Percentiles rank a stretch among this genome's conserved stretches.
Evolutionary conservation across 2,329 filamentous ascomycete genomes (phyloP).

Genomic region (Raffaelea deltoideospora): DNA sequence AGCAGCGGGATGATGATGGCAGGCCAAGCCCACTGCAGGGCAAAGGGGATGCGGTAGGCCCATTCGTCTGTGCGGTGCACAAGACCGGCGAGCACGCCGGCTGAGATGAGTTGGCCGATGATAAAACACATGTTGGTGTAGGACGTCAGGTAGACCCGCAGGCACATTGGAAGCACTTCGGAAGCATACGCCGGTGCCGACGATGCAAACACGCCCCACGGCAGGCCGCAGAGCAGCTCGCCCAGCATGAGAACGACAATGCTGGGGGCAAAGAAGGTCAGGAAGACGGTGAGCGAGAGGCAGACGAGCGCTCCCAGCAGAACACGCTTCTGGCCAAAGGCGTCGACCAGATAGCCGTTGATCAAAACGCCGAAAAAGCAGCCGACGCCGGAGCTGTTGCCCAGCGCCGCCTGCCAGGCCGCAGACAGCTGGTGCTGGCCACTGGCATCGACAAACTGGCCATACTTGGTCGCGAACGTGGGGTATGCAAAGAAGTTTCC

Average conservation of each 20-base stretch:
- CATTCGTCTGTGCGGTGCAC: constrained; percentile 19
- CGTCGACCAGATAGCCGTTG: constrained; percentile 30
- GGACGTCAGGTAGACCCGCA: constrained; percentile 23
- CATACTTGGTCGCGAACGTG: constrained; percentile 13
- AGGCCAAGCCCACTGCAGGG: constrained; percentile 20
- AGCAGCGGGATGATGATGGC: constrained; percentile 22
- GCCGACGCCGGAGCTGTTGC: constrained; percentile 22
- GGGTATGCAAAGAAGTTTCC: constrained; percentile 12
- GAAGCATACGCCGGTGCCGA: constrained; percentile 23
- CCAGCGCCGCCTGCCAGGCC: constrained; percentile 33
- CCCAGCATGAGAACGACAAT: constrained; percentile 23
- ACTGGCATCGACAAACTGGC: constrained; percentile 13
- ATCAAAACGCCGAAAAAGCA: constrained; percentile 31
- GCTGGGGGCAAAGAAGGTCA: constrained; percentile 28
- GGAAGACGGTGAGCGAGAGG: constrained; percentile 27
- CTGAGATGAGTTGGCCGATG: constrained; percentile 20
- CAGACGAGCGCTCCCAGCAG: constrained; percentile 24
- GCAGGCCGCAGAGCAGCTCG: constrained; percentile 28
- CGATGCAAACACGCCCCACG: constrained; percentile 17
- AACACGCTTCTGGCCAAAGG: constrained; percentile 26
- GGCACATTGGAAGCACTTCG: constrained; percentile 17
- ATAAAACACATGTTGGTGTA: constrained; percentile 32
- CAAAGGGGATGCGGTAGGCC: constrained; percentile 22
- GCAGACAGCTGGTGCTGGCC: constrained; percentile 25
- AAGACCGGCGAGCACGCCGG: constrained; percentile 24